Conservation (phyloP, 495 filamentous ascomycete species). For the Talaromyces wortmannii region DNA sequence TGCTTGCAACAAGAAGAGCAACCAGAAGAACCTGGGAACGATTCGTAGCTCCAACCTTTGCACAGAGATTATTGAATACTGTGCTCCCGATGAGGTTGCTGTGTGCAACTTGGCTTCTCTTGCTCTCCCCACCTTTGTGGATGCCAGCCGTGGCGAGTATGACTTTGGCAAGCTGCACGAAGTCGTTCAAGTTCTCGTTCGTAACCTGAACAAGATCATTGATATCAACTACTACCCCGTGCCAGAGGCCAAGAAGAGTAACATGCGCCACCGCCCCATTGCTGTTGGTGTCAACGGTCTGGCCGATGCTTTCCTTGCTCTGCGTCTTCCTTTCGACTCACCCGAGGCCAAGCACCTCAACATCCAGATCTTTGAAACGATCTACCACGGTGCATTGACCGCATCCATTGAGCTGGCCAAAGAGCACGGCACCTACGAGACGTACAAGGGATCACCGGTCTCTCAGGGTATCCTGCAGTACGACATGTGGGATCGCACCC, state of each 20-base stretch:
- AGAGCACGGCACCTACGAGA: constrained; percentile 74
- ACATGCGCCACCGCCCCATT: constrained; percentile 91
- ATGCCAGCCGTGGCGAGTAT: constrained; percentile 71
- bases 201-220: constrained; percentile 96
- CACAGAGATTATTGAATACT: constrained; percentile 98
- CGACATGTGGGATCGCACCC: constrained; percentile 96
- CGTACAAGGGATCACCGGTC: constrained; percentile 88
- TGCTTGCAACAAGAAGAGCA: constrained; percentile 95
- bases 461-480: constrained; percentile 96
- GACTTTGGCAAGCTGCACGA: constrained; percentile 96
- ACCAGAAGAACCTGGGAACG: constrained; percentile 98
- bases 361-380: constrained; percentile 98
- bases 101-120: constrained; percentile 97
- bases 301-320: constrained; percentile 96
- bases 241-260: constrained; percentile 83
- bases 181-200: constrained; percentile 80
- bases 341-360: constrained; percentile 88
- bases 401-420: constrained; percentile 82
- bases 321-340: constrained; percentile 95
- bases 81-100: constrained; percentile 92
- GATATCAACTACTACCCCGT: constrained; percentile 97
- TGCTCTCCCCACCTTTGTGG: constrained; percentile 82
- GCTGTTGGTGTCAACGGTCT: constrained; percentile 96
- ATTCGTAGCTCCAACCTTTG: constrained; percentile 98
- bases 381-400: constrained; percentile 93